Evolutionary conservation across 2,329 filamentous ascomycete genomes (phyloP).

Genomic region (Aureobasidium sp.): DNA sequence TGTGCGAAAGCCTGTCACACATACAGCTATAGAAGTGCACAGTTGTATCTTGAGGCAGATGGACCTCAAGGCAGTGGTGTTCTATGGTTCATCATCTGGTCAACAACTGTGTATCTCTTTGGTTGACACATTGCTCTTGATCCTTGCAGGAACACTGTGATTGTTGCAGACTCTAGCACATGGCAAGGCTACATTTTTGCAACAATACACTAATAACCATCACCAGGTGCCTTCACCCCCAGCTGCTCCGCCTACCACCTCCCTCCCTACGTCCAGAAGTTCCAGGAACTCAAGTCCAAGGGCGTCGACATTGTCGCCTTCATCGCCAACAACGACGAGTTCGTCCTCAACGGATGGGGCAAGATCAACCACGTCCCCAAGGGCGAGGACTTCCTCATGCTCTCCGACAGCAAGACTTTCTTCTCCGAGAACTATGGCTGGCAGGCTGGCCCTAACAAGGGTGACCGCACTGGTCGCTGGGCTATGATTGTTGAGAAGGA

Average conservation of each 20-base stretch:
- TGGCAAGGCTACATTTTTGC: no score
- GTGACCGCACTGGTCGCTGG: conserved; percentile 68
- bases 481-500: conserved; percentile 70
- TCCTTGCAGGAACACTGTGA: no score
- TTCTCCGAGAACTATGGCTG: conserved; percentile 69
- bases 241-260: conserved; percentile 77
- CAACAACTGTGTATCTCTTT: no score
- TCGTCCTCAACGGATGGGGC: conserved; percentile 63
- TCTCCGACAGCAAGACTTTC: conserved; percentile 57
- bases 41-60: no score
- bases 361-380: conserved; percentile 73
- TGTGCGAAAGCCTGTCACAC: no score
- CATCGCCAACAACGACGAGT: conserved; percentile 77
- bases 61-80: no score
- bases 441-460: conserved; percentile 46
- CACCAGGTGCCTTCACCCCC: conserved; percentile 64
- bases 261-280: conserved; percentile 68
- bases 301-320: conserved; percentile 76
- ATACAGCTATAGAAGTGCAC: no score
- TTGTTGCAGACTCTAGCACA: no score
- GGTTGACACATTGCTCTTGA: no score
- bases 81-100: no score
- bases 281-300: conserved; percentile 64
- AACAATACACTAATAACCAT: no score
- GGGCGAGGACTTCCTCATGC: conserved; percentile 67